These are phyloP conservation scores for Kalanchoe fedtschenkoi DNA, from an alignment of 164 flowering plant species.

Conservation along the genomic window DNA sequence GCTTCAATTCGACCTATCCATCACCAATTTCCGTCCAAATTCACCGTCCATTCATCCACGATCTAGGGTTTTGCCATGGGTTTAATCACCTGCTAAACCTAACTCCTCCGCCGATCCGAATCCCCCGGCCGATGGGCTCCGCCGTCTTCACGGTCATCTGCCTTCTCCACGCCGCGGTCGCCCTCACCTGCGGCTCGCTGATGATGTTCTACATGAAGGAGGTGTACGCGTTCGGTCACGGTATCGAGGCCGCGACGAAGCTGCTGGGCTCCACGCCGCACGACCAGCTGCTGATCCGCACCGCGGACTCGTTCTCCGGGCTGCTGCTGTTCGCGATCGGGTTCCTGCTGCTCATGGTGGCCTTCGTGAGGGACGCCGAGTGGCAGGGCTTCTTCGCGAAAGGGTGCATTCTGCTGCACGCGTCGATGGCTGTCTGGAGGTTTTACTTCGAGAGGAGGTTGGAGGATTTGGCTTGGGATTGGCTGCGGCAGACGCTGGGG, in stretches of 20 bases:
- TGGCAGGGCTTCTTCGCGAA: slow-evolving; percentile 65
- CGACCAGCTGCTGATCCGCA: slow-evolving; percentile 59
- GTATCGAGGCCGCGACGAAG: slow-evolving; percentile 31
- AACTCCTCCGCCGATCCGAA: no score
- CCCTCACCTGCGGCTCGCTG: slow-evolving; percentile 25
- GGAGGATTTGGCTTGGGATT: slow-evolving; percentile 44
- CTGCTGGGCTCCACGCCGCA: slow-evolving; percentile 65
- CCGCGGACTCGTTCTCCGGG: slow-evolving; percentile 51
- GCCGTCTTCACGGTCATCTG: slow-evolving; percentile 29
- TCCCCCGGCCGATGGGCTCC: not conserved
- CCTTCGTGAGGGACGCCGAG: slow-evolving; percentile 49
- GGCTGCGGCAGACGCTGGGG: slow-evolving; percentile 32
- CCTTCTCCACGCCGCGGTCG: slow-evolving; percentile 33
- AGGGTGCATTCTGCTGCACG: slow-evolving; percentile 40
- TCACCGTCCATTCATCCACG: no score
- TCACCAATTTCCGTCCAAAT: no score
- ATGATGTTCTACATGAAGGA: slow-evolving; percentile 43
- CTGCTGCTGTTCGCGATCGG: slow-evolving; percentile 46
- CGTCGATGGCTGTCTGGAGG: slow-evolving; percentile 38
- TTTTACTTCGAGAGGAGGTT: slow-evolving; percentile 30
- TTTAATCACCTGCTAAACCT: no score
- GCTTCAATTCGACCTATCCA: no score
- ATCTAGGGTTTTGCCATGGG: no score
- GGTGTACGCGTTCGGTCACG: slow-evolving; percentile 40
- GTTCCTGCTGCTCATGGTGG: slow-evolving; percentile 54